Conservation (phyloP, 768 basidiomycete genomes). For the Amanita pallidorosea region DNA sequence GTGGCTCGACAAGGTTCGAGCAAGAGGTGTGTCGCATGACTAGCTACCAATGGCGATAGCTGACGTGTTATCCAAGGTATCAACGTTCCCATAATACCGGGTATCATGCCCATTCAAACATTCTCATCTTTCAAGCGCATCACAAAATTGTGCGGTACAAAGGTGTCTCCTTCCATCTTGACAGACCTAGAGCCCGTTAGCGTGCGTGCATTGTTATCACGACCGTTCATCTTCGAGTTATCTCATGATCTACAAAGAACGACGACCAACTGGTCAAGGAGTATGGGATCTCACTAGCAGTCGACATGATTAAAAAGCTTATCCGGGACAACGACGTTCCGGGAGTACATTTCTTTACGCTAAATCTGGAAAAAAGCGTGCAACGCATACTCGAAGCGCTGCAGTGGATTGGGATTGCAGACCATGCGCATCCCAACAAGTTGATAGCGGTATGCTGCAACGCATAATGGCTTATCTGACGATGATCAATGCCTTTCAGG, state of each 20-base stretch:
- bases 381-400: slow-evolving; percentile 74
- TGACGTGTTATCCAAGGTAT: slow-evolving; percentile 51
- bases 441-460: slow-evolving; percentile 45
- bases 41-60: neutral
- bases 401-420: slow-evolving; percentile 48
- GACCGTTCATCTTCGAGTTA: too few species aligned
- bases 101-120: slow-evolving; percentile 97
- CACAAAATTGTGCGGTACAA: slow-evolving; percentile 78
- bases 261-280: slow-evolving; percentile 93
- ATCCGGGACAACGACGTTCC: slow-evolving; percentile 43
- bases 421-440: slow-evolving; percentile 37
- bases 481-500: slow-evolving; percentile 15
- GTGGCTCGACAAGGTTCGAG: slow-evolving; percentile 69
- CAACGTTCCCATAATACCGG: slow-evolving; percentile 82
- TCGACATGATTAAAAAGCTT: slow-evolving; percentile 61
- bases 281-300: slow-evolving; percentile 82
- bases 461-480: neutral
- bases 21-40: slow-evolving; percentile 38
- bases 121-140: slow-evolving; percentile 89
- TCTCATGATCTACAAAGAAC: slow-evolving; percentile 34
- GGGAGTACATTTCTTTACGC: slow-evolving; percentile 90
- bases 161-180: slow-evolving; percentile 60
- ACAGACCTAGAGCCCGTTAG: slow-evolving; percentile 63
- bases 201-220: slow-evolving; percentile 30
- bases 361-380: slow-evolving; percentile 96